phyloP scores from a whole-genome alignment of 106 monocot genomes.

The Hemerocallis citrina region DNA sequence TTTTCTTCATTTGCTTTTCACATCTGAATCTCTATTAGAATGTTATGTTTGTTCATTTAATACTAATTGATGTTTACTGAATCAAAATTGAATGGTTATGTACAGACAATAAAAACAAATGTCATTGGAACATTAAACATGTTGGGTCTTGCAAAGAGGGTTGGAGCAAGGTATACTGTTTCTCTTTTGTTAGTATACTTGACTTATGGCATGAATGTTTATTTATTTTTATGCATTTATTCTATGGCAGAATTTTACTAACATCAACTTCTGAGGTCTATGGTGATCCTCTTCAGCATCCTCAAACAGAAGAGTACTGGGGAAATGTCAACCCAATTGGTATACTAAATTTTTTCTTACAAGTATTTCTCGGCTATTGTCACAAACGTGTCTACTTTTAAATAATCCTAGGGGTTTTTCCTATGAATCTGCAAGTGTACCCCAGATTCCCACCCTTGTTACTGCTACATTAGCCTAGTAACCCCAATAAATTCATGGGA shows the following conservation, averaged over 20 bases:
- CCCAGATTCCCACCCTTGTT: no score
- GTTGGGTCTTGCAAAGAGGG: slow-evolving; percentile 96
- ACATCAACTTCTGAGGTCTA: slow-evolving; percentile 98
- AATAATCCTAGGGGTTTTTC: no score
- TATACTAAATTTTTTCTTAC: slow-evolving; percentile 5
- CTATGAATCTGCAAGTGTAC: no score
- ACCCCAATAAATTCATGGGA: no score
- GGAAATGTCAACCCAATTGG: slow-evolving; percentile 99
- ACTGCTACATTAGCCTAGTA: no score
- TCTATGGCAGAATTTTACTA: slow-evolving; percentile 61
- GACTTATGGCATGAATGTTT: not conserved
- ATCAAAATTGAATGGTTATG: slow-evolving; percentile 7
- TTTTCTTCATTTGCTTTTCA: no score
- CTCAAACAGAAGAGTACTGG: slow-evolving; percentile 96
- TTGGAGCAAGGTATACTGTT: slow-evolving; percentile 70
- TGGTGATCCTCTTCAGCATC: slow-evolving; percentile 98
- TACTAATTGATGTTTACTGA: no score
- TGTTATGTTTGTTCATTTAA: no score
- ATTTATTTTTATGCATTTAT: not conserved
- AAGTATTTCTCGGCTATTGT: no score
- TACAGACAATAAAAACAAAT: slow-evolving; percentile 98
- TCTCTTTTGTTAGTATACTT: not conserved
- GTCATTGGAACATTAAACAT: slow-evolving; percentile 97
- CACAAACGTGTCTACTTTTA: no score
- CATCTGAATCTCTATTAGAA: no score